These are phyloP conservation scores for Chloranthus sessilifolius DNA, from an alignment of 164 flowering plant genomes.

Conservation along the genomic window DNA sequence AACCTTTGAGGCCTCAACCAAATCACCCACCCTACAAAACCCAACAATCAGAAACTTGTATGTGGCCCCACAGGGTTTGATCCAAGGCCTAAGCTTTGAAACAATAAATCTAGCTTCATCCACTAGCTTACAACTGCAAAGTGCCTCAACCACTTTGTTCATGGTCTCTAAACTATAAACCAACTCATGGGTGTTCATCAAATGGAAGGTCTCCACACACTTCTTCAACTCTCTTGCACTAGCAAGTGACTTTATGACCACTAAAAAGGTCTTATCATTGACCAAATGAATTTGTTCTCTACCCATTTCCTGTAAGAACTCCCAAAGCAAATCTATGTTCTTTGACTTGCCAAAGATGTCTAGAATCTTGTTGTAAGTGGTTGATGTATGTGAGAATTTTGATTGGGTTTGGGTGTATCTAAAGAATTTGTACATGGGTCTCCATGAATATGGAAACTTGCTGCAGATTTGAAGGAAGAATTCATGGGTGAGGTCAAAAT, in stretches of 20 bases:
- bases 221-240: slow-evolving; percentile 72
- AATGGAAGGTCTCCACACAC: slow-evolving; percentile 74
- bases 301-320: slow-evolving; percentile 36
- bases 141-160: slow-evolving; percentile 50
- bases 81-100: slow-evolving; percentile 44
- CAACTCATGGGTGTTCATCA: slow-evolving; percentile 54
- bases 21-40: slow-evolving; percentile 66
- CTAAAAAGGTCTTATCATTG: slow-evolving; percentile 44
- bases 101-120: slow-evolving; percentile 65
- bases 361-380: slow-evolving; percentile 68
- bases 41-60: slow-evolving; percentile 57
- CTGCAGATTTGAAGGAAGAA: slow-evolving; percentile 90
- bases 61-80: slow-evolving; percentile 49
- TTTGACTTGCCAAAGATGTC: slow-evolving; percentile 57
- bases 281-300: slow-evolving; percentile 33
- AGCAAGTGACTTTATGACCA: slow-evolving; percentile 56
- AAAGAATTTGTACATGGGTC: slow-evolving; percentile 66
- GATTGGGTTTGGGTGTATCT: slow-evolving; percentile 39
- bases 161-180: slow-evolving; percentile 46
- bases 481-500: slow-evolving; percentile 54
- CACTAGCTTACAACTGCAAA: slow-evolving; percentile 53
- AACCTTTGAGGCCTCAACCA: slow-evolving; percentile 70
- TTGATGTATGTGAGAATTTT: slow-evolving; percentile 45
- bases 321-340: slow-evolving; percentile 72
- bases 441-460: slow-evolving; percentile 74